These are phyloP conservation scores for Crithidia thermophila DNA, from an alignment of 208 protist species.

Conservation along the genomic window DNA sequence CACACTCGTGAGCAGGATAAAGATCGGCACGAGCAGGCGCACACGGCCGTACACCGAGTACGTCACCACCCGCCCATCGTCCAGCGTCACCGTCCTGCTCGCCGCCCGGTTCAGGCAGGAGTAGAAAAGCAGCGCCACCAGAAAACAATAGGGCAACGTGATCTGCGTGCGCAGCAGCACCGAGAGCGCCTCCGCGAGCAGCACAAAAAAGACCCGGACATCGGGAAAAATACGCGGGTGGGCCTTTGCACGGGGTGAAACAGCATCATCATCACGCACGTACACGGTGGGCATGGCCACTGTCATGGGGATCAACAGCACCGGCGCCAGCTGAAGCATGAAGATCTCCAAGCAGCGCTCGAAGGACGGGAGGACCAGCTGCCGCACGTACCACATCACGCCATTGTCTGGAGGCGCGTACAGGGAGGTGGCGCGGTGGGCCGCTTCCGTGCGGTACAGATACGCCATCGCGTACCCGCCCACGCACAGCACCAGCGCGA, in stretches of 20 bases:
- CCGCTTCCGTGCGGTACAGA: conserved; percentile 23
- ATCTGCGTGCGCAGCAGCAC: conserved; percentile 49
- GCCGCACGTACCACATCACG: conserved; percentile 79
- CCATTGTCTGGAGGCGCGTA: conserved; percentile 73
- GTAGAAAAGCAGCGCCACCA: conserved; percentile 67
- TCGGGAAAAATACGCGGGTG: conserved; percentile 43
- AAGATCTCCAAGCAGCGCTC: conserved; percentile 50
- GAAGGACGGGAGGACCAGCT: conserved; percentile 66
- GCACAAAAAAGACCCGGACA: conserved; percentile 37
- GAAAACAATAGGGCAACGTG: conserved; percentile 49
- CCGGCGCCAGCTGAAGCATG: conserved; percentile 59
- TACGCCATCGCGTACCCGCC: conserved; percentile 36
- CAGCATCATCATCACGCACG: too few relatives aligned
- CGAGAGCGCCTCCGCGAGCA: conserved; percentile 55
- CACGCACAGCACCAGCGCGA: conserved; percentile 10
- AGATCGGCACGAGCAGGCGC: conserved; percentile 60
- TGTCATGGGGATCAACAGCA: conserved; percentile 37
- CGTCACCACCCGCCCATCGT: conserved; percentile 32
- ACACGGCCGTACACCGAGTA: conserved; percentile 42
- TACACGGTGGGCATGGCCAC: conserved; percentile 32
- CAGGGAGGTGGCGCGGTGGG: conserved; percentile 38
- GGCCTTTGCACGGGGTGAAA: too few relatives aligned
- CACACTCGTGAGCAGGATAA: conserved; percentile 41
- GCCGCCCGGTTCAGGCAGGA: conserved; percentile 43
- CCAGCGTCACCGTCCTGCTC: conserved; percentile 27